Base-by-base conservation (phyloP, 805 yeast species). In the Scheffersomyces spartinae region DNA sequence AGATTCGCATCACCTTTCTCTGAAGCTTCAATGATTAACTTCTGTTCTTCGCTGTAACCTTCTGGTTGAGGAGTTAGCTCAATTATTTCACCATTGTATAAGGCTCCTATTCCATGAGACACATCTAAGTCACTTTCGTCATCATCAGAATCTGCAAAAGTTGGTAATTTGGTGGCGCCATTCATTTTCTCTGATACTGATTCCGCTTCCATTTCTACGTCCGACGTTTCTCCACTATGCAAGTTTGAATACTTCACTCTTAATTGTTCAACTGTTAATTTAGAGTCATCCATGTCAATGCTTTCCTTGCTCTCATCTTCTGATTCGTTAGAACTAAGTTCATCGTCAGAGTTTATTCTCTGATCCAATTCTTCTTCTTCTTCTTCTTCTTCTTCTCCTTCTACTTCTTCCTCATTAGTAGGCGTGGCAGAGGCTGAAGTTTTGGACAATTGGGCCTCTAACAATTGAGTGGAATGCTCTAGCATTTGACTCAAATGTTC, bases 381-480 rank as follows among this genome's bases (percentile, higher is more conserved):
- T 20, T 42, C 47, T 12, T 47, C 45, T 27, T 39, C 38, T 11
- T 36, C 39, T 17, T 34, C 38, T n/a, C 28, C 29, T n/a, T 26
- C 35, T 14, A 23, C 30, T 4, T 29, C 46, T 11, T 34, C 42
- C 9, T 29, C 28, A 13, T 37, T 42, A 11, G 49, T 55, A 6
- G 58, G 47, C 9, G 32, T 34, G 18, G 44, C 54, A 18, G 45
- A 30, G 6, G 47, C 36, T 9, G 55, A 40, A 17, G 43, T 35
- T 26, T 63, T 62, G 16, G 68, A 71, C 29, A 80, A 49, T 36
- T 88, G 94, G 1, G 94, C 93, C 33, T 85, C 95, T 15, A 88
- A 60, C 18, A 88, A 64, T 44, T 82, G 86, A 0, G 95, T 83
- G 13, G 95, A 83, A 42, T 86, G 91, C 42, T 86, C 94, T 30